Base-by-base conservation (phyloP, 208 protist species). In the Acanthamoeba lenticulata region DNA sequence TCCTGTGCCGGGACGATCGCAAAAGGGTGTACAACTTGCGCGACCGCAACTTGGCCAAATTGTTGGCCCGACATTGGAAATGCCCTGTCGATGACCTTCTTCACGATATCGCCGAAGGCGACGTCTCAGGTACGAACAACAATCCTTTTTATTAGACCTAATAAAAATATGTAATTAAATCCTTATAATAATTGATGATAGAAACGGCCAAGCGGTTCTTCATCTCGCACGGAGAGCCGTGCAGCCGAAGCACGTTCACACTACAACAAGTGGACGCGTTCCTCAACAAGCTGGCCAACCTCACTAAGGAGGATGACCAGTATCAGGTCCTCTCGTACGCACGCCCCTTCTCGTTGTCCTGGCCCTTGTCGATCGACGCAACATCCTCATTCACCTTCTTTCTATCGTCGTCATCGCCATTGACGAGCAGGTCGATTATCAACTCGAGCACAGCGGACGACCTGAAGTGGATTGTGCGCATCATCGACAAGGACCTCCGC, bases 1-100 rank as follows among this genome's bases (percentile, higher is more conserved):
- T 98, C 0, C 95, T 98, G 3, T 95, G 96, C 27, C 98, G 98
- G 94, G 95, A 97, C 40, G 95, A 96, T 55, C 72, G 72, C 42
- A 96, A 96, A 52, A 90, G 97, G 11, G 94, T 97, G 6, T 98
- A 97, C 94, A 96, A 98, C 93, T 91, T 97, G 2, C 96, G 97
- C 86, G 98, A 98, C 42, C 98, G 98, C 89, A 93, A 97, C 92
- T 95, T 98, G 32, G n/a, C 97, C 36, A 95, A 97, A 36, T 92
- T 98, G 4, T 94, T 97, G 17, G 95, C 97, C 15, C 55, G 94
- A 0, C 91, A 97, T 19, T 96, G 97, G 45, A 40, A 67, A 27
- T 65, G 86, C 21, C 49, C 94, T 36, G 95, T 95, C 24, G 95
- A 97, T n/a, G 94, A 91, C 0, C 85, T 98, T 79, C 95, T 93